A percentile compares a stretch with the other conserved stretches of the same genome.
These are phyloP conservation scores for Lantana camara DNA, from an alignment of 257 asterid genomes.

Conservation along the genomic window DNA sequence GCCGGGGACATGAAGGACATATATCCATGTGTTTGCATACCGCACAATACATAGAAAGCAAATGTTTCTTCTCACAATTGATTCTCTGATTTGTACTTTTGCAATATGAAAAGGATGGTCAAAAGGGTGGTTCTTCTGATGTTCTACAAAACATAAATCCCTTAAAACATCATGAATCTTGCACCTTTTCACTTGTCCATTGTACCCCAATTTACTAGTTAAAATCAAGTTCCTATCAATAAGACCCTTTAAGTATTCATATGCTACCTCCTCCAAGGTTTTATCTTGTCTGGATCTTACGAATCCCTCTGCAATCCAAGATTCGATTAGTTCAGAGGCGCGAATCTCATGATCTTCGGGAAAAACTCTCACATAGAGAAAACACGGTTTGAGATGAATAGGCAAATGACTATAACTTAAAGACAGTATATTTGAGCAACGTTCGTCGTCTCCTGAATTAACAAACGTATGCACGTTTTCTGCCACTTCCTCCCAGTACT, in stretches of 20 bases:
- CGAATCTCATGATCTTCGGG: too few relatives aligned
- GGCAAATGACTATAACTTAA: not conserved
- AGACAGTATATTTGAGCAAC: not conserved
- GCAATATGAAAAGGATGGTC: too few relatives aligned
- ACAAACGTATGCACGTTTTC: not conserved
- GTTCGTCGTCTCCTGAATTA: not conserved
- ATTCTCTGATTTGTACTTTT: slow-evolving; percentile 24
- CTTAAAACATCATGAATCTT: too few relatives aligned
- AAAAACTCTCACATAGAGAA: slow-evolving; percentile 2
- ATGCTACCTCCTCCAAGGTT: slow-evolving; percentile 28
- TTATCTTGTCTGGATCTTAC: not conserved
- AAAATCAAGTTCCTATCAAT: too few relatives aligned
- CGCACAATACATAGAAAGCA: too few relatives aligned
- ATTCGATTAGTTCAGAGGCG: not conserved
- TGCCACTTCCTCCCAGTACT: not conserved
- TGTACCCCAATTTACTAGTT: too few relatives aligned
- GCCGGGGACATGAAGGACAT: too few relatives aligned
- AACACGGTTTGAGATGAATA: not conserved
- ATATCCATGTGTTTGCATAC: not conserved
- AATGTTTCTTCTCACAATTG: too few relatives aligned
- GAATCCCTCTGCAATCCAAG: slow-evolving; percentile 24
- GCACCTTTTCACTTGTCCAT: too few relatives aligned
- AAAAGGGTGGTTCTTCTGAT: too few relatives aligned
- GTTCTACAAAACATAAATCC: too few relatives aligned
- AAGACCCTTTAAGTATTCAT: not conserved